Conservation (phyloP, 2,329 filamentous ascomycete genomes). For the Penicillium sp. region DNA sequence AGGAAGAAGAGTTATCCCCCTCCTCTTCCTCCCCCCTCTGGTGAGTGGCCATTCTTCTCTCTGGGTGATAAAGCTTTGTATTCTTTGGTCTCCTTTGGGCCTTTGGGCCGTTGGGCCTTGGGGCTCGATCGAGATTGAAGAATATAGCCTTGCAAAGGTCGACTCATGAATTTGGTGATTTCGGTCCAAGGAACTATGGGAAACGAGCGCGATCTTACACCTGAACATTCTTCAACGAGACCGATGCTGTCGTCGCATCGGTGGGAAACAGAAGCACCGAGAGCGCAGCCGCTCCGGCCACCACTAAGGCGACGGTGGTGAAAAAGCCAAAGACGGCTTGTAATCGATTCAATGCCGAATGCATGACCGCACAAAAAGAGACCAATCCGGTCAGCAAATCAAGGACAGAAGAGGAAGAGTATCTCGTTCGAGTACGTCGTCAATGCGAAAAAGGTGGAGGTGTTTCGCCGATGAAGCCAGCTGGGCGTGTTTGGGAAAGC, state of each 20-base stretch:
- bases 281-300: constrained; percentile 72
- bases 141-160: too few relatives aligned
- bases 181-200: too few relatives aligned
- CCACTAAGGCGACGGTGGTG: constrained; percentile 81
- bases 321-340: constrained; percentile 98
- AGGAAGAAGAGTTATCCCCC: too few relatives aligned
- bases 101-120: too few relatives aligned
- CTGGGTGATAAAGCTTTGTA: neutral
- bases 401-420: neutral
- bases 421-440: too few relatives aligned
- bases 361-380: too few relatives aligned
- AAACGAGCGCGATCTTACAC: constrained; percentile 64
- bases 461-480: constrained; percentile 23
- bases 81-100: too few relatives aligned
- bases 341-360: constrained; percentile 74
- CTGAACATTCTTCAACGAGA: constrained; percentile 60
- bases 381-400: too few relatives aligned
- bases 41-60: neutral
- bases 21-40: too few relatives aligned
- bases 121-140: too few relatives aligned
- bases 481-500: constrained; percentile 20
- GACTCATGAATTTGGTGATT: too few relatives aligned
- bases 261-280: constrained; percentile 62
- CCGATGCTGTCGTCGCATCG: constrained; percentile 48
- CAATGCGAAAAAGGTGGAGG: too few relatives aligned